Base-by-base conservation (phyloP, 1,284 basidiomycete species). In the Ganoderma boninense region DNA sequence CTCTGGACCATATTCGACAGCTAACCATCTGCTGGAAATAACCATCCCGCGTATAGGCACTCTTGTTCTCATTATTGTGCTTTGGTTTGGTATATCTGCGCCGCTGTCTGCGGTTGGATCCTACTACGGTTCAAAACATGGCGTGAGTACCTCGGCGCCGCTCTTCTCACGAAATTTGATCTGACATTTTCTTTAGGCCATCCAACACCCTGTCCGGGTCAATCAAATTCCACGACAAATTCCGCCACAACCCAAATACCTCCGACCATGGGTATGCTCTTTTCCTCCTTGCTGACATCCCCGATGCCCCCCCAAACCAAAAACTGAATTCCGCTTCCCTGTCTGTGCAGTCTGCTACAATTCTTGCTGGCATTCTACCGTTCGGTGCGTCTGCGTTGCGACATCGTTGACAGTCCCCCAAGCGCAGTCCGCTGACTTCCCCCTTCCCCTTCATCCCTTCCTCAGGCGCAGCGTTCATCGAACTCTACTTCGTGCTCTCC, bases 81-180 rank as follows among this genome's bases (percentile, higher is more conserved):
- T 99, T n/a, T 99, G 97, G 97, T 98, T 97, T 81, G 91, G 96
- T 62, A 96, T 99, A 71, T 97, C 96, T 43, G 93, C 95, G 0
- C 97, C 97, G 0, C 85, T 94, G 62, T 93, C 92, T 35, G 86
- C 89, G 20, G 81, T 93, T 56, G 92, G 92, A 26, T 88, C 90
- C 14, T 94, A 95, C 80, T 90, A 92, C 73, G 97, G 97, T 20
- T 88, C 94, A 63, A 94, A 91, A 79, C 92, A 95, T 77, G 97
- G 97, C n/a, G 94, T 96, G 80, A 73, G 91, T 79, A 35, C 18
- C 32, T 49, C 32, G 26, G 11, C 23, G 40, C 35, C n/a, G 16
- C 23, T n/a, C 38, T 62, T 66, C 59, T 46, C 26, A 52, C 29
- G 20, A 5, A 16, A 23, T 64, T 18, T 18, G 32, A 2, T n/a